phyloP scores from a whole-genome alignment of 495 filamentous ascomycete genomes.

The Acidomyces sp. region DNA sequence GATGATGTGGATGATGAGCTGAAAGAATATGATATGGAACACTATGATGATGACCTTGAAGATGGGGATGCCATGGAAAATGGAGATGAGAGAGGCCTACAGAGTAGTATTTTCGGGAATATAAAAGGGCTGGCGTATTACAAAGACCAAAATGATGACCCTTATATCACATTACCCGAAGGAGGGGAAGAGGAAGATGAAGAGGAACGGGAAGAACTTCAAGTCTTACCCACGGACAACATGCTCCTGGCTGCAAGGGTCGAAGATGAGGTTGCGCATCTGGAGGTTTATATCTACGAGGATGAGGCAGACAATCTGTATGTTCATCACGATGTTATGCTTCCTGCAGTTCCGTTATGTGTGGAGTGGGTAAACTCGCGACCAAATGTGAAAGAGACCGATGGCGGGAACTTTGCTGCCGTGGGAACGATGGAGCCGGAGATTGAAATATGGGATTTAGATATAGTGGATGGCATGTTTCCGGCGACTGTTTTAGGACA shows the following conservation, averaged over 20 bases:
- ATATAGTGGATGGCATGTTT: constrained; percentile 92
- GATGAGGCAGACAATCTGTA: constrained; percentile 89
- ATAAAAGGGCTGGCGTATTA: constrained; percentile 87
- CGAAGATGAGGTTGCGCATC: constrained; percentile 91
- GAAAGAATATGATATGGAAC: constrained; percentile 87
- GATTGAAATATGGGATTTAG: constrained; percentile 97
- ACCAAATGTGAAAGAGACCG: constrained; percentile 52
- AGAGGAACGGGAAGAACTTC: constrained; percentile 85
- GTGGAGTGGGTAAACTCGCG: constrained; percentile 90
- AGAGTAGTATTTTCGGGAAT: constrained; percentile 88
- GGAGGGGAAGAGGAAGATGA: constrained; percentile 53
- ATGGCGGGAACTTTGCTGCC: constrained; percentile 67
- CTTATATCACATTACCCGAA: constrained; percentile 81
- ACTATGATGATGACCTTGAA: constrained; percentile 62
- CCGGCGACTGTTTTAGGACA: constrained; percentile 94
- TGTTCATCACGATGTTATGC: constrained; percentile 98
- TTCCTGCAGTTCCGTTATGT: constrained; percentile 88
- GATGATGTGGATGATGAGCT: constrained; percentile 58
- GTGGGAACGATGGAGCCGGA: constrained; percentile 96
- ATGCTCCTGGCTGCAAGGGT: constrained; percentile 81
- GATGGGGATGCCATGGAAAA: constrained; percentile 50
- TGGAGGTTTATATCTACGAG: constrained; percentile 97
- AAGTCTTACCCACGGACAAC: constrained; percentile 87
- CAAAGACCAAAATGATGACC: constrained; percentile 81
- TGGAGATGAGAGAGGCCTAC: constrained; percentile 45